A percentile compares a stretch with the other conserved stretches of the same genome.
These are phyloP conservation scores for Stemphylium beticola DNA, from an alignment of 2,329 filamentous ascomycete genomes.

Conservation along the genomic window DNA sequence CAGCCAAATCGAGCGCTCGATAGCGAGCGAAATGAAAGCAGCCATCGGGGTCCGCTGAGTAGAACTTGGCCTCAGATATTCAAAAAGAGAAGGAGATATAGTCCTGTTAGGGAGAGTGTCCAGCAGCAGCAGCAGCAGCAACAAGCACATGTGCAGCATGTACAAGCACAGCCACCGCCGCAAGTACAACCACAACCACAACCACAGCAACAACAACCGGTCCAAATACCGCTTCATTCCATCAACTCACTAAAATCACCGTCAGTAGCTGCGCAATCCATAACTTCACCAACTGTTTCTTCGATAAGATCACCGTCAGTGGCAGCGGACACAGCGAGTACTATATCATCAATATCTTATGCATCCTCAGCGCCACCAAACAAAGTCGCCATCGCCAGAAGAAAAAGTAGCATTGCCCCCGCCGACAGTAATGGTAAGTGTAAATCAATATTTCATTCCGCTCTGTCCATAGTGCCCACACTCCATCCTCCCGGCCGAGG, in stretches of 20 bases:
- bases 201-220: background rate
- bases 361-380: constrained; percentile 30
- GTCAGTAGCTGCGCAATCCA: constrained; percentile 11
- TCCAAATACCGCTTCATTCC: constrained; percentile 24
- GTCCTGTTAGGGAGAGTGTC: constrained; percentile 35
- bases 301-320: constrained; percentile 29
- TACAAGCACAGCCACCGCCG: background rate
- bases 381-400: constrained; percentile 33
- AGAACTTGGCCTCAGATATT: constrained; percentile 41
- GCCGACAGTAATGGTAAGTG: constrained; percentile 32
- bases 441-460: no score
- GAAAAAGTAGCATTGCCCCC: constrained; percentile 26
- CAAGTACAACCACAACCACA: constrained; percentile 11
- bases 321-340: constrained; percentile 31
- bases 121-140: constrained; percentile 27
- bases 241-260: constrained; percentile 23
- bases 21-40: constrained; percentile 23
- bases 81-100: constrained; percentile 42
- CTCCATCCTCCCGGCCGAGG: background rate
- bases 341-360: constrained; percentile 33
- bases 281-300: constrained; percentile 20
- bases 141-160: constrained; percentile 1
- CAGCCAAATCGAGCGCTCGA: constrained; percentile 21
- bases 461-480: background rate
- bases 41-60: constrained; percentile 35